Evolutionary conservation across 2,329 filamentous ascomycete species (phyloP).

Genomic region (Phialemonium atrogriseum): DNA sequence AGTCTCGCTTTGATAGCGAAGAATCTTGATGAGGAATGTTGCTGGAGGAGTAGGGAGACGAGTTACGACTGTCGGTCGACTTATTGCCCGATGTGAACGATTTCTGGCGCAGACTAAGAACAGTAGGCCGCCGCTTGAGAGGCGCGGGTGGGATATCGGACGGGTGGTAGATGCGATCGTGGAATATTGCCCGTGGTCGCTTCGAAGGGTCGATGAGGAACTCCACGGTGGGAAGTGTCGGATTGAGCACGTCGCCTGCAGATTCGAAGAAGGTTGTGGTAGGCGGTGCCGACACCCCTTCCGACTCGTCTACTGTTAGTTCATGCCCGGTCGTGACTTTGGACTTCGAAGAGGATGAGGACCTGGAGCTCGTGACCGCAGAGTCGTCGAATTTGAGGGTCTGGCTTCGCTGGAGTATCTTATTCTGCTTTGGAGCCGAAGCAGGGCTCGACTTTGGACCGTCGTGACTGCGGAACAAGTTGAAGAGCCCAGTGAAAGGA

Average conservation of each 20-base stretch:
- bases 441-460: conserved; percentile 37
- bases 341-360: conserved; percentile 25
- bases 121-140: conserved; percentile 41
- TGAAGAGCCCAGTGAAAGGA: conserved; percentile 58
- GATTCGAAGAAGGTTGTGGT: conserved; percentile 92
- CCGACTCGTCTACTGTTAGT: conserved; percentile 28
- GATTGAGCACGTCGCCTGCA: conserved; percentile 84
- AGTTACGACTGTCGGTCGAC: conserved; percentile 19
- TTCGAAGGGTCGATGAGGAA: conserved; percentile 78
- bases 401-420: conserved; percentile 71
- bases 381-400: conserved; percentile 48
- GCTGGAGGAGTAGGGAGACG: conserved; percentile 24
- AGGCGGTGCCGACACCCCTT: conserved; percentile 62
- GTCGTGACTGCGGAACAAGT: conserved; percentile 60
- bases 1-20: conserved; percentile 35
- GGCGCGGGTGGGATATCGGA: conserved; percentile 83
- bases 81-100: conserved; percentile 15
- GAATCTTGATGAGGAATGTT: conserved; percentile 32
- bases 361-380: conserved; percentile 17
- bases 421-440: conserved; percentile 50
- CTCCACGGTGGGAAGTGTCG: conserved; percentile 71
- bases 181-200: conserved; percentile 85
- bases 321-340: conserved; percentile 44
- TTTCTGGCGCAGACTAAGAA: conserved; percentile 25
- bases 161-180: conserved; percentile 91